These are phyloP conservation scores for Mucor velutinosus DNA, from an alignment of 371 early-diverging fungal species.

Conservation along the genomic window DNA sequence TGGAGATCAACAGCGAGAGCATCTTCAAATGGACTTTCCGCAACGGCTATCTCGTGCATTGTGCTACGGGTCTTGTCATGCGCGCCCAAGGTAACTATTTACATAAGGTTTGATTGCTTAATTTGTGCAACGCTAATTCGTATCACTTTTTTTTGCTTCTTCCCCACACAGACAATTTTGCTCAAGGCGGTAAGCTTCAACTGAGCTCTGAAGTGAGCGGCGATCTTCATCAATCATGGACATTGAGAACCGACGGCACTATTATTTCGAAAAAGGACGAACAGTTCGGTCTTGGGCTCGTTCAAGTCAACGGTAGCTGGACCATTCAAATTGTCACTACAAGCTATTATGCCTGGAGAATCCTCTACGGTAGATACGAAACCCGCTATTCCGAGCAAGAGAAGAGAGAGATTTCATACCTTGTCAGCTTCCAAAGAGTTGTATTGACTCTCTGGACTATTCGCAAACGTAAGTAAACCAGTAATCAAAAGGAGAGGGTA, in stretches of 20 bases:
- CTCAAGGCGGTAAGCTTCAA: constrained; percentile 28
- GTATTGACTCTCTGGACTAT: constrained; percentile 25
- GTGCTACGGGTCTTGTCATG: constrained; percentile 41
- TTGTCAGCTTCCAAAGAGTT: constrained; percentile 28
- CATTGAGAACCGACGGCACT: constrained; percentile 39
- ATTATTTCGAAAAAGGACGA: constrained; percentile 31
- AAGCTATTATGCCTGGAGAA: constrained; percentile 35
- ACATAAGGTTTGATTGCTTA: not conserved
- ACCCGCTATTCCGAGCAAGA: constrained; percentile 33
- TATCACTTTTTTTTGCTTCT: not conserved
- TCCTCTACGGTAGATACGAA: constrained; percentile 39
- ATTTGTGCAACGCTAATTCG: constrained; percentile 4
- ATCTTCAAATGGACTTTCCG: constrained; percentile 48
- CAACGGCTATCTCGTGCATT: constrained; percentile 52
- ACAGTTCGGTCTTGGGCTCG: constrained; percentile 31
- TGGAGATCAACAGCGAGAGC: constrained; percentile 18
- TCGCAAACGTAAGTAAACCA: constrained; percentile 21
- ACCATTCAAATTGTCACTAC: constrained; percentile 26
- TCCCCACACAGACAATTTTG: constrained; percentile 20
- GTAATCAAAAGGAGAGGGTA: not conserved
- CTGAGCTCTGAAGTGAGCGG: constrained; percentile 21
- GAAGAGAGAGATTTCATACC: constrained; percentile 32
- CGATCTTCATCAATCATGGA: constrained; percentile 40
- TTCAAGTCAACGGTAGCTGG: constrained; percentile 27
- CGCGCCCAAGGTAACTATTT: constrained; percentile 34